Evolutionary conservation across 495 filamentous ascomycete species (phyloP).

Genomic region (Penicillium paradoxum): DNA sequence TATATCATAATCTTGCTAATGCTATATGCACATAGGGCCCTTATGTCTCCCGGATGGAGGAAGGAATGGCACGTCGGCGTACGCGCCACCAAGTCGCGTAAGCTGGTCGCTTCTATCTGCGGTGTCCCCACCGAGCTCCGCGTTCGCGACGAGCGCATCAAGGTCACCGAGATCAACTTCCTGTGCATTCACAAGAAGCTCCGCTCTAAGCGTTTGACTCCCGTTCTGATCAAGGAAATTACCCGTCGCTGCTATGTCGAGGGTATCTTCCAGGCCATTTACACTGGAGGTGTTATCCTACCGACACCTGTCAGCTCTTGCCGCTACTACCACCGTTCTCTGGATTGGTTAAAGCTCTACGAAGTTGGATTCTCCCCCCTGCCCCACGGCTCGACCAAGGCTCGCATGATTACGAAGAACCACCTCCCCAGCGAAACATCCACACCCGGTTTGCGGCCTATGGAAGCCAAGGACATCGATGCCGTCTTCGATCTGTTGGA

Average conservation of each 20-base stretch:
- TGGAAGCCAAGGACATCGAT: conserved; percentile 78
- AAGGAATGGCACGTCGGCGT: conserved; percentile 96
- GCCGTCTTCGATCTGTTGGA: conserved; percentile 69
- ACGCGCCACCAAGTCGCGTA: conserved; percentile 67
- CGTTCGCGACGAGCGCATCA: conserved; percentile 68
- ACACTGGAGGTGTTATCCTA: conserved; percentile 85
- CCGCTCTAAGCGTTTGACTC: conserved; percentile 82
- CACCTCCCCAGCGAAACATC: conserved; percentile 65
- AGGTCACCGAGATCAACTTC: conserved; percentile 92
- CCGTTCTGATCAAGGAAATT: conserved; percentile 94
- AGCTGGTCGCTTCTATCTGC: conserved; percentile 90
- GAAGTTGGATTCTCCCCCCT: conserved; percentile 87
- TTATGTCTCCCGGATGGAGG: conserved; percentile 92
- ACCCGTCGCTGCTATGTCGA: conserved; percentile 80
- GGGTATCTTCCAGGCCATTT: conserved; percentile 88
- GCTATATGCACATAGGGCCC: conserved; percentile 57
- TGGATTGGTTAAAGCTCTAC: conserved; percentile 94
- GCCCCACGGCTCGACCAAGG: conserved; percentile 72
- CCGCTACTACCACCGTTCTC: conserved; percentile 85
- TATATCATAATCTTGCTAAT: not conserved
- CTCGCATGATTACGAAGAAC: conserved; percentile 74
- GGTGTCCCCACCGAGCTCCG: conserved; percentile 79
- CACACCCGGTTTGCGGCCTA: conserved; percentile 67
- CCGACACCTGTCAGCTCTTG: conserved; percentile 88
- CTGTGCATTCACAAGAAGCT: conserved; percentile 98